Evolutionary conservation across 2,329 filamentous ascomycete species (phyloP), one percentile per base, ranked within the genome.

Genomic region (Acephala macrosclerotiorum): DNA sequence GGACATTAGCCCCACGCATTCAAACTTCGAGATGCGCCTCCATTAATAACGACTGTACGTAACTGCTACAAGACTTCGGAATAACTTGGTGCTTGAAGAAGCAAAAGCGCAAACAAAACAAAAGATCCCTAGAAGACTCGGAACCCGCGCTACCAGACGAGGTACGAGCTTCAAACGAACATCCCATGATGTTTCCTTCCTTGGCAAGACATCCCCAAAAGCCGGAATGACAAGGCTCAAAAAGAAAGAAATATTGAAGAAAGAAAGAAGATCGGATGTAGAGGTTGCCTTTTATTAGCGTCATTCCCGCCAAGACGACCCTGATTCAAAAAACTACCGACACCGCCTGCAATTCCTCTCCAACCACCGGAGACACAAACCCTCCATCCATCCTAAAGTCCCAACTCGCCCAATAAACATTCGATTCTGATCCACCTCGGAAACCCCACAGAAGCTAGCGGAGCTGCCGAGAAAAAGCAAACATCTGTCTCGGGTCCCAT

Each of bases 381-480:
- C 5, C 14, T 6, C 38, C 5, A 42, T 33, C 29, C 38, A n/a
- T 42, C 38, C 29, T 29, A 2, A 5, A 29, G 22, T 29, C 25
- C 16, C 22, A 18, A 20, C 3, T 20, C n/a, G n/a, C 2, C 12
- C 42, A n/a, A 20, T 18, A 47, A 22, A n/a, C 42, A 45, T 45
- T 5, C 40, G 40, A 45, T 12, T 5, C 40, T 11, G 40, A 47
- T 2, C 42, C 47, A 29, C 49, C 25, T 33, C 26, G 25, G 22
- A 53, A 53, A 26, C 9, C 22, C 22, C 14, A 11, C 49, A 53
- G 26, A 3, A n/a, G n/a, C n/a, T n/a, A n/a, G n/a, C 49, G 25
- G 49, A 53, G 25, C 49, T n/a, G 25, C 49, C 49, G 49, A 53
- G 26, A 33, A 53, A 29, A 53, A 29, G 12, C 22, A 53, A n/a